A percentile compares a stretch with the other conserved stretches of the same genome.
Conservation (phyloP, 768 basidiomycete genomes). For the Podaxis sp. region DNA sequence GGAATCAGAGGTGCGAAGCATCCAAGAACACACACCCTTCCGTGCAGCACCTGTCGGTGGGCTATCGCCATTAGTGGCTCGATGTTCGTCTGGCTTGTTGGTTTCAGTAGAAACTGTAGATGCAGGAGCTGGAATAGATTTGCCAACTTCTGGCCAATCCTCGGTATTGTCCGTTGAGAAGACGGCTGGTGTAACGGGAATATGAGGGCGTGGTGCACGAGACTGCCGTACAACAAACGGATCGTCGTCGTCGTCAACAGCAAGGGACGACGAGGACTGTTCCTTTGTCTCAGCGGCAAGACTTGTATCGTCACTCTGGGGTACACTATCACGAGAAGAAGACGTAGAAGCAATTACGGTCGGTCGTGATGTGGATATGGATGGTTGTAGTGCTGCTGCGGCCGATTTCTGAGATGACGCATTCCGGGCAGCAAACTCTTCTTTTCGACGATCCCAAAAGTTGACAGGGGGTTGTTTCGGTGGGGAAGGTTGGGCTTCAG, state of each 20-base stretch:
- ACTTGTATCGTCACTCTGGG: background rate
- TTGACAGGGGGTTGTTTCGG: slow-evolving; percentile 19
- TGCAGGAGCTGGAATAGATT: slow-evolving; percentile 14
- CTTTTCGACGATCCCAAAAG: slow-evolving; percentile 25
- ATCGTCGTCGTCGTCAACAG: slow-evolving; percentile 11
- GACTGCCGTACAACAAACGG: slow-evolving; percentile 3
- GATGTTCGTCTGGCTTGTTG: slow-evolving; percentile 1
- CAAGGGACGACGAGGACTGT: slow-evolving; percentile 19
- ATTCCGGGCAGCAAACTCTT: slow-evolving; percentile 24
- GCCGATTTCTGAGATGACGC: slow-evolving; percentile 10
- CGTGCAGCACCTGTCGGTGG: background rate
- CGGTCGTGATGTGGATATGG: slow-evolving; percentile 6
- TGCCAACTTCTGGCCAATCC: slow-evolving; percentile 23
- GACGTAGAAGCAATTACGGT: background rate
- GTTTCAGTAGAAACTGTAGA: background rate
- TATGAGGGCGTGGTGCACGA: slow-evolving; percentile 7
- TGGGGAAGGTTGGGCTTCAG: background rate
- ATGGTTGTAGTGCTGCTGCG: slow-evolving; percentile 9
- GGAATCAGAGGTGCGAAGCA: background rate
- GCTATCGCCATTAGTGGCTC: slow-evolving; percentile 1
- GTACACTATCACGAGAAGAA: background rate
- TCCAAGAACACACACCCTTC: slow-evolving; percentile 1
- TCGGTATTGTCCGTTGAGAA: background rate
- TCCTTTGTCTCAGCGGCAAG: slow-evolving; percentile 19
- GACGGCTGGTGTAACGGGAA: slow-evolving; percentile 6